These are phyloP conservation scores for Carex littledalei DNA, from an alignment of 176 grass and related monocot genomes.

Conservation along the genomic window DNA sequence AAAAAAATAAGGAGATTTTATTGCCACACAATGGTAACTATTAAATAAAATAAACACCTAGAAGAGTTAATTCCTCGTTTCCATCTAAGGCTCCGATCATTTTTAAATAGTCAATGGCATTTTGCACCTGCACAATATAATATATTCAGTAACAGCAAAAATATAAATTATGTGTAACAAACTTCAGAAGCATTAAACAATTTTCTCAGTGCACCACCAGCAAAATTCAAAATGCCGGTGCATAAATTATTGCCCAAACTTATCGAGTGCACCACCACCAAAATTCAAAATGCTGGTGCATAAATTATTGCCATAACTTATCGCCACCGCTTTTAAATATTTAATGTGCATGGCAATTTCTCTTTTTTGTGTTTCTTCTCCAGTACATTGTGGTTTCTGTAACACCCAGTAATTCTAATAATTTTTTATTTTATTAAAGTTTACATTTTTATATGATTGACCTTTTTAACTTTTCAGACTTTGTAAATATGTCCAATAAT, in stretches of 20 bases:
- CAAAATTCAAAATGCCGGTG: neutral
- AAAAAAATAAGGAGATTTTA: neutral
- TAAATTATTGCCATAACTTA: too few species aligned
- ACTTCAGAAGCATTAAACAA: neutral
- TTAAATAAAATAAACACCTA: conserved; percentile 43
- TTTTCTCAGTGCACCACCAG: neutral
- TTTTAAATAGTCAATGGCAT: conserved; percentile 97
- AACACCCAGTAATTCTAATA: too few species aligned
- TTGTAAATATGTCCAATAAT: too few species aligned
- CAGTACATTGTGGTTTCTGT: neutral
- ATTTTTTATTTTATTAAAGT: too few species aligned
- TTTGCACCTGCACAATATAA: conserved; percentile 67
- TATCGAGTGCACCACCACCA: neutral
- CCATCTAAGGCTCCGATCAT: conserved; percentile 90
- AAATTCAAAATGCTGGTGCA: neutral
- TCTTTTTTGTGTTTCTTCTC: neutral
- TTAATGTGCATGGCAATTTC: neutral
- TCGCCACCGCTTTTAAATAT: too few species aligned
- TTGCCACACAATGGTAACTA: conserved; percentile 21
- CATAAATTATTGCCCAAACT: too few species aligned
- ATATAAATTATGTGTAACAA: neutral
- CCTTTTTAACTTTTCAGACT: too few species aligned
- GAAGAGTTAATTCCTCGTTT: conserved; percentile 86
- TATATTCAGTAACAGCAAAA: conserved; percentile 5
- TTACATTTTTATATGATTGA: too few species aligned